A percentile compares a stretch with the other conserved stretches of the same genome.
Evolutionary conservation across 257 asterid species (phyloP).

Genomic region (Solanum acaule): DNA sequence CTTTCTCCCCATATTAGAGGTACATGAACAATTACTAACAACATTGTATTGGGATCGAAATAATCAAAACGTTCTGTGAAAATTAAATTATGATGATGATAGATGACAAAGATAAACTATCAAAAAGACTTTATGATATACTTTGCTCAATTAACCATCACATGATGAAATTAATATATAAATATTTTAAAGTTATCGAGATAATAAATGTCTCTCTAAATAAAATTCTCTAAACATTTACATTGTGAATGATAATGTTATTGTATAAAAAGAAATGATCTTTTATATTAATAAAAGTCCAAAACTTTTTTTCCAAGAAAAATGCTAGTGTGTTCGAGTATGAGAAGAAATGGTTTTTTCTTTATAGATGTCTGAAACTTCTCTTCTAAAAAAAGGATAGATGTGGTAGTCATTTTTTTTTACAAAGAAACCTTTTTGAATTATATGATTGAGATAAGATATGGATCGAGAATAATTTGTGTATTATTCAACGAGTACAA

Average conservation of each 20-base stretch:
- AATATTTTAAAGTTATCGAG: background rate
- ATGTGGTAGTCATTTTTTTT: background rate
- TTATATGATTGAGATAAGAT: background rate
- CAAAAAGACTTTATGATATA: too few relatives aligned
- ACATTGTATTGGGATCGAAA: background rate
- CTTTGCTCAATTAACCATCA: background rate
- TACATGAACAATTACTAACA: background rate
- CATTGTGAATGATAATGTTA: background rate
- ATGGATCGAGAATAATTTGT: background rate
- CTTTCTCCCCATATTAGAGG: background rate
- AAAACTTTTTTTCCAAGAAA: too few relatives aligned
- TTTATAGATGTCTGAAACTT: background rate
- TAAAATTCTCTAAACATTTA: background rate
- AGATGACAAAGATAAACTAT: too few relatives aligned
- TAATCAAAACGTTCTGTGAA: too few relatives aligned
- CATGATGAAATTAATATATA: background rate
- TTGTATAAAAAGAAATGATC: background rate
- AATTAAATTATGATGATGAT: too few relatives aligned
- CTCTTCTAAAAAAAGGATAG: background rate
- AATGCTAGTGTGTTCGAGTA: background rate
- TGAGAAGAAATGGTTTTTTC: background rate
- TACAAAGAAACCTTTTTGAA: background rate
- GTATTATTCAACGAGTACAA: background rate
- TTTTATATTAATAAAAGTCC: background rate
- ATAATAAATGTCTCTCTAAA: fast-evolving